Evolutionary conservation across 2,329 filamentous ascomycete species (phyloP).

Genomic region (Botrytis fragariae): DNA sequence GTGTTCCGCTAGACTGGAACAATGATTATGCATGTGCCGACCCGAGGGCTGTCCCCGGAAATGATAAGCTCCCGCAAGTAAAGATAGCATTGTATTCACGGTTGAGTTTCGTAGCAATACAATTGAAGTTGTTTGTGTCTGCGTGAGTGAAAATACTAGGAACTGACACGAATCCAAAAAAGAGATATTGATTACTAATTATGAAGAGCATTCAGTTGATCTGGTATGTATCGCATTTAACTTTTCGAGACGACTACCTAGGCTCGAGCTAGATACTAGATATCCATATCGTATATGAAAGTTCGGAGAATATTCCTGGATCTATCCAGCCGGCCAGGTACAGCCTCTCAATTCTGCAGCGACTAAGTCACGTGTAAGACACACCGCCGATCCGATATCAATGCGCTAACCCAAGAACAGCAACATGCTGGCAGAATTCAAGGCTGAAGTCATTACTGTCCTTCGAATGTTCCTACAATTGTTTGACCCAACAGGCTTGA

Average conservation of each 20-base stretch:
- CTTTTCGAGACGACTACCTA: neutral
- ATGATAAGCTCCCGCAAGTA: neutral
- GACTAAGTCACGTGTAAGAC: fast-evolving
- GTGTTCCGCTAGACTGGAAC: neutral
- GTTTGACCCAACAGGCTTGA: neutral
- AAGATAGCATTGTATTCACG: neutral
- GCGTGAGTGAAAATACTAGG: neutral
- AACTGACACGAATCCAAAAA: neutral
- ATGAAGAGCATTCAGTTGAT: neutral
- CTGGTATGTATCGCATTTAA: neutral
- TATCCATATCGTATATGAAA: neutral
- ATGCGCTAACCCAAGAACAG: neutral
- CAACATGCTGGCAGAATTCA: neutral
- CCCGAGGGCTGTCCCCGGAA: neutral
- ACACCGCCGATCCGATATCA: neutral
- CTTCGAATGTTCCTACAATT: neutral
- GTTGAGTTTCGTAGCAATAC: neutral
- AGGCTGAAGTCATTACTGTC: neutral
- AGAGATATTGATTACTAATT: neutral
- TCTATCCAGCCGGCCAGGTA: neutral
- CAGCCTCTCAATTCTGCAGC: neutral
- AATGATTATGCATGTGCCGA: neutral
- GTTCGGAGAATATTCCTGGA: neutral
- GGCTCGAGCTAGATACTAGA: too few relatives aligned
- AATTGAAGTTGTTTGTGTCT: neutral